Evolutionary conservation across 75 land plant genomes (phyloP).

Genomic region (Selaginella tamariscina): DNA sequence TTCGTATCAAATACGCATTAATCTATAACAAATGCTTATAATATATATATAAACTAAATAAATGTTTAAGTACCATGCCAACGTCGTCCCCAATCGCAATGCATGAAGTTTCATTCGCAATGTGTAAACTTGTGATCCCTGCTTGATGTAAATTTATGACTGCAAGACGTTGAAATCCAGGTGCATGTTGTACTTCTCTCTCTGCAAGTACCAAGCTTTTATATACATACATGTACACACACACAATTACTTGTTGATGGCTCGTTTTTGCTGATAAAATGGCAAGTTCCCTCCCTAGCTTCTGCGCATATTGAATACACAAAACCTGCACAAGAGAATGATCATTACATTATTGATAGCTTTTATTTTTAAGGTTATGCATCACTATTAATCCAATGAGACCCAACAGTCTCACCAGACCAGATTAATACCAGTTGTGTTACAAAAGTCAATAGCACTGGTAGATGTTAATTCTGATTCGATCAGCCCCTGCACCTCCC

Average conservation of each 20-base stretch:
- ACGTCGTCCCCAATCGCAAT: constrained; percentile 6
- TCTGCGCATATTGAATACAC: constrained; percentile 34
- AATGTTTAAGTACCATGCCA: constrained; percentile 10
- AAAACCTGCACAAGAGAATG: constrained; percentile 30
- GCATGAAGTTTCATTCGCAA: neutral
- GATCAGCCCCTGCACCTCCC: neutral
- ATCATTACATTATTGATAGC: too few species aligned
- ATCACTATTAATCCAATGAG: neutral
- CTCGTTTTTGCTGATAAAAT: constrained; percentile 19
- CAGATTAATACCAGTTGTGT: constrained; percentile 32
- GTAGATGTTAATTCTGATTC: neutral
- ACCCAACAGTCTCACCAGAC: constrained; percentile 39
- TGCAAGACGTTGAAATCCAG: constrained; percentile 18
- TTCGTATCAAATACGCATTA: too few species aligned
- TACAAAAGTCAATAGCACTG: constrained; percentile 47
- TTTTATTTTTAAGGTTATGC: neutral
- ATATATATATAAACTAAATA: neutral
- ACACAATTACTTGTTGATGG: constrained; percentile 7
- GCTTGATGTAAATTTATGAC: neutral
- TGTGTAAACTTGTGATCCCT: neutral
- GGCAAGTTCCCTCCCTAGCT: constrained; percentile 30
- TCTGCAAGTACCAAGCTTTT: neutral
- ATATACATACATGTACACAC: neutral
- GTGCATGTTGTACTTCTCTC: neutral
- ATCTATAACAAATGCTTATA: too few species aligned